Evolutionary conservation across 2,329 filamentous ascomycete genomes (phyloP), one percentile per base, ranked within the genome.

Genomic region (Acephala macrosclerotiorum): DNA sequence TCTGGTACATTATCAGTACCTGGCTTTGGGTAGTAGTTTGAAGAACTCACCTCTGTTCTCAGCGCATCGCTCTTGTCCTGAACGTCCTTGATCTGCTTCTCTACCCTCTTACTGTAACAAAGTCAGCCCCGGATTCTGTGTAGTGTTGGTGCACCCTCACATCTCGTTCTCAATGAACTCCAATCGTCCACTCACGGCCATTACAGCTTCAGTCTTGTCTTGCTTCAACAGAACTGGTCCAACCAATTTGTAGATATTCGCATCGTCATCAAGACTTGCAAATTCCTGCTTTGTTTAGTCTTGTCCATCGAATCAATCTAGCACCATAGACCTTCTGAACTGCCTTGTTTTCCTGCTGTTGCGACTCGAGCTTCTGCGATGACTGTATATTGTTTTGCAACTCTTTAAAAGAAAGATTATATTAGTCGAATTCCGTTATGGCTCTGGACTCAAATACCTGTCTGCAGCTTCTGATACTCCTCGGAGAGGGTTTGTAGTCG

Each of bases 161-260:
- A 98, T 96, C 77, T 99, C 95, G 75, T 95, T 93, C 71, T 90
- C 87, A 71, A 99, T 99, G 76, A 95, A 98, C 71, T 97, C 94
- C 59, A 99, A 79, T 26, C 96, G 89, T 22, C 93, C 93, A 73
- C 96, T 93, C 20, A 99, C 96, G 0, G 94, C 94, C 83, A 92
- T 91, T 70, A 94, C 89, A 0, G 96, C 96, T 78, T 99, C 96
- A 1, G 88, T 82, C 79, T 92, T 94, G 65, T 98, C 96, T 79
- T 99, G 96, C 84, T 98, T 97, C 75, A 99, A 80, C 42, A 99
- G 82, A 7, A 98, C 92, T 0, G 96, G 96, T 0, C 96, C 96
- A 56, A 97, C 89, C 49, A 97, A 88, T 81, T 98, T 99, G 87
- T 97, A 99, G 79, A 99, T 97, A 70, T 89, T 93, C 75, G 96